Evolutionary conservation across 768 basidiomycete species (phyloP).

Genomic region (Suillus spraguei): DNA sequence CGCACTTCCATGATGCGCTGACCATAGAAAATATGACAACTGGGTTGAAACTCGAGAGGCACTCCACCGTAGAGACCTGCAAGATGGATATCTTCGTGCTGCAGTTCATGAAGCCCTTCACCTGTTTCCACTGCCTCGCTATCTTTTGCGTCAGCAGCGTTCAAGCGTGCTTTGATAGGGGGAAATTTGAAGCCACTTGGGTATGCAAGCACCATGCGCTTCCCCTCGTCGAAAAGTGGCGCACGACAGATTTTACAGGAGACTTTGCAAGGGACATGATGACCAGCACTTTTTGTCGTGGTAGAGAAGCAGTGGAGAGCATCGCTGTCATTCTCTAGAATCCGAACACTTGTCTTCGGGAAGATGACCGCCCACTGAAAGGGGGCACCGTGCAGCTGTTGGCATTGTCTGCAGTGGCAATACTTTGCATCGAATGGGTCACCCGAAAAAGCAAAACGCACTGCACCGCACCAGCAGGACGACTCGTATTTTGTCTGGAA

Average conservation of each 20-base stretch:
- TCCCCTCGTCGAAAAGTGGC: conserved; percentile 37
- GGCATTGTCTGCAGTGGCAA: conserved; percentile 36
- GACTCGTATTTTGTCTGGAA: conserved; percentile 15
- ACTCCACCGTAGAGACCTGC: conserved; percentile 2
- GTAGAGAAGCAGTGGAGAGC: conserved; percentile 36
- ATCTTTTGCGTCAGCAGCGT: background rate
- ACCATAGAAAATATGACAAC: conserved; percentile 11
- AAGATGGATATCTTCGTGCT: conserved; percentile 1
- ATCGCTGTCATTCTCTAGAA: conserved; percentile 29
- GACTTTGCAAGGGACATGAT: conserved; percentile 36
- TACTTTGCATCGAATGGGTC: conserved; percentile 36
- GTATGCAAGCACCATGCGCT: conserved; percentile 34
- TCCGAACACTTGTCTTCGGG: conserved; percentile 36
- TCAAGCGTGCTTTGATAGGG: background rate
- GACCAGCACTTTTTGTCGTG: conserved; percentile 15
- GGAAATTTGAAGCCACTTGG: conserved; percentile 32
- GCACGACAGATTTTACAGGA: conserved; percentile 34
- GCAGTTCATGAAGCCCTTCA: background rate
- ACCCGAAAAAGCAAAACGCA: conserved; percentile 34
- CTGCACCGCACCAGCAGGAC: conserved; percentile 35
- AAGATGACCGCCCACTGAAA: conserved; percentile 40
- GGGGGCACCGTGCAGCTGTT: conserved; percentile 33
- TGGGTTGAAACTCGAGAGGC: conserved; percentile 12
- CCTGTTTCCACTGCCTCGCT: background rate
- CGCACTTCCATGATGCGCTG: conserved; percentile 11